Evolutionary conservation across 352 stramenopile genomes (phyloP), one percentile per base, ranked within the genome.

Genomic region (Hyaloperonospora arabidopsidis): DNA sequence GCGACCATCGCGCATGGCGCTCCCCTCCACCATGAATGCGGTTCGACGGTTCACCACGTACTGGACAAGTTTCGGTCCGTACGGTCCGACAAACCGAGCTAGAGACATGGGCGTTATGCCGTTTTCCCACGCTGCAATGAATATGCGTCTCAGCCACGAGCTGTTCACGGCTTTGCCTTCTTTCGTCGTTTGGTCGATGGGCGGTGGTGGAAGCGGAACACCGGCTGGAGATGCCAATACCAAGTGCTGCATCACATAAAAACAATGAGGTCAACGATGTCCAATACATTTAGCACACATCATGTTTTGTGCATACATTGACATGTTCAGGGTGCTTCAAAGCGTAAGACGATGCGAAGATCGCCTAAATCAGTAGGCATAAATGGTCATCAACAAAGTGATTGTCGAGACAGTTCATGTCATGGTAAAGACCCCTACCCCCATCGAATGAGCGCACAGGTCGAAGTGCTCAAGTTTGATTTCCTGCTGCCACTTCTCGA

Each of bases 401-500:
- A 22, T 45, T 41, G 11, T 36, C 6, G 53, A 25, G 5, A 28
- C n/a, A 38, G 19, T 43, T 35, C 7, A 6, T 28, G 29, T 28
- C 40, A 41, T 21, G 38, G 19, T 19, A 14, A 13, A 32, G 2
- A 8, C 14, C 68, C n/a, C 39, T 68, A 93, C 79, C 36, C 83
- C 83, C 79, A 91, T 89, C 0, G 83, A 93, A 49, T 93, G 83
- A 6, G 64, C 83, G 15, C 71, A 86, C n/a, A 93, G 53, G 51
- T 89, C 54, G 45, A 93, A 89, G 5, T 67, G 59, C 3, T 89
- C 65, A 17, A 91, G 72, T 8, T 77, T 44, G 23, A 93, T 75
- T 46, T 89, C 77, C n/a, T 85, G 50, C 6, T 79, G 76, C 83
- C 83, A 93, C 3, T 74, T 73, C 49, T 93, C 83, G 51, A 93